Evolutionary conservation across 2,329 filamentous ascomycete species (phyloP).

Genomic region (Phaeosphaeriaceae sp.): DNA sequence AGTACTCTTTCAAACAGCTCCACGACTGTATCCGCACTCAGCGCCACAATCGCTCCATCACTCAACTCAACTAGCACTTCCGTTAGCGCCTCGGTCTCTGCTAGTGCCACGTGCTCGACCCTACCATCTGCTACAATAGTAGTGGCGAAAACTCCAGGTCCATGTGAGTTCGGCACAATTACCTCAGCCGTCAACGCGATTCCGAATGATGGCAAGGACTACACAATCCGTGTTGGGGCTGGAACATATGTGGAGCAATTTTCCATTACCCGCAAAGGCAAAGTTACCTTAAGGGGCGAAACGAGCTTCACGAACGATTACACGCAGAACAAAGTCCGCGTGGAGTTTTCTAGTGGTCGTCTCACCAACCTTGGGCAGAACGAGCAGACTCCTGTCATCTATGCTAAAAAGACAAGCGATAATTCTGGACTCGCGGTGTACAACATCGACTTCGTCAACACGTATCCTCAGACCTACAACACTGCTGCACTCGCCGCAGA

Average conservation of each 20-base stretch:
- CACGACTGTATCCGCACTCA: background rate
- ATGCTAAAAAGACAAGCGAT: constrained; percentile 52
- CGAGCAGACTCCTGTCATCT: constrained; percentile 56
- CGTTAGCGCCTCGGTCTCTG: constrained; percentile 8
- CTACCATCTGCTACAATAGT: constrained; percentile 46
- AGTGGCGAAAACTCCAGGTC: constrained; percentile 35
- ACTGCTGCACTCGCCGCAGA: constrained; percentile 55
- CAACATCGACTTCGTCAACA: constrained; percentile 53
- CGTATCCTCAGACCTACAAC: constrained; percentile 34
- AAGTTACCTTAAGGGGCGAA: constrained; percentile 53
- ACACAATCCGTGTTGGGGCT: constrained; percentile 52
- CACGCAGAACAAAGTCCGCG: constrained; percentile 49
- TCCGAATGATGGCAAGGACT: constrained; percentile 50
- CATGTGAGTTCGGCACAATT: constrained; percentile 52
- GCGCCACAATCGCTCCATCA: background rate
- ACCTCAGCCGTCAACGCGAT: constrained; percentile 55
- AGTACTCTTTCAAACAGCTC: constrained; percentile 6
- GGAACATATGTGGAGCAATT: constrained; percentile 55
- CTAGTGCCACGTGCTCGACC: constrained; percentile 28
- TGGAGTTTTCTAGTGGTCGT: constrained; percentile 50
- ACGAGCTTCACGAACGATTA: constrained; percentile 42
- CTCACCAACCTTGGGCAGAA: constrained; percentile 52
- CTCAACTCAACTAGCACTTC: background rate
- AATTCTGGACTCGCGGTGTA: constrained; percentile 25
- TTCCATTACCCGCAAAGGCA: constrained; percentile 50